A percentile compares a stretch with the other conserved stretches of the same genome.
phyloP scores from a whole-genome alignment of 1,139 yeast genomes.

The Magnusiomyces suaveolens region DNA sequence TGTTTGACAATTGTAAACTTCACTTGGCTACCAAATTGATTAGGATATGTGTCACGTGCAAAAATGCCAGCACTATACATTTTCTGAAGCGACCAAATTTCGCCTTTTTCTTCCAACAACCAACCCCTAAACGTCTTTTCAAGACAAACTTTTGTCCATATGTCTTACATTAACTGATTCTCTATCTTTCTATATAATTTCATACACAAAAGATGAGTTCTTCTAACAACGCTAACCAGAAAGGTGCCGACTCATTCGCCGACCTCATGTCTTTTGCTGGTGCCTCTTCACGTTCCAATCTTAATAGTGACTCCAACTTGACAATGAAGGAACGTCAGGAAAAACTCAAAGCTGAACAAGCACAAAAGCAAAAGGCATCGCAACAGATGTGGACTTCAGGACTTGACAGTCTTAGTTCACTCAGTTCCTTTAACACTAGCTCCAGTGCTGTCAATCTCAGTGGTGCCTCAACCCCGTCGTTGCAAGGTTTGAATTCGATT shows the following conservation, averaged over 20 bases:
- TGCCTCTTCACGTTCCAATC: constrained; percentile 10
- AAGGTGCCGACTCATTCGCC: constrained; percentile 20
- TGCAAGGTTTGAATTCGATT: neutral
- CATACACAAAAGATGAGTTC: neutral
- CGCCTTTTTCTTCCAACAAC: no score
- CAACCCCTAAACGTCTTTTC: no score
- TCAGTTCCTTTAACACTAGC: constrained; percentile 3
- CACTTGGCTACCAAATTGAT: neutral
- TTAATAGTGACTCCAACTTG: constrained; percentile 17
- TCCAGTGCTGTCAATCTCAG: neutral
- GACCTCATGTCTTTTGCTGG: constrained; percentile 19
- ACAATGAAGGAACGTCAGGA: constrained; percentile 24
- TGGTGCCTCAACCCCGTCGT: neutral
- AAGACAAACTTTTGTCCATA: no score
- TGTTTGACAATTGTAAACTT: neutral
- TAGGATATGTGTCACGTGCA: neutral
- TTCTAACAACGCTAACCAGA: neutral
- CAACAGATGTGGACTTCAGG: constrained; percentile 7
- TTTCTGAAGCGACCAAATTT: no score
- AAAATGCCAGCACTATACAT: neutral
- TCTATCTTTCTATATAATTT: no score
- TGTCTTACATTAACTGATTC: no score
- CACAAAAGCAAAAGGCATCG: constrained; percentile 8
- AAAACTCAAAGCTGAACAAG: constrained; percentile 14
- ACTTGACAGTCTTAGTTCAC: constrained; percentile 15